Base-by-base conservation (phyloP, 2,329 filamentous ascomycete genomes). In the Venturia effusa region DNA sequence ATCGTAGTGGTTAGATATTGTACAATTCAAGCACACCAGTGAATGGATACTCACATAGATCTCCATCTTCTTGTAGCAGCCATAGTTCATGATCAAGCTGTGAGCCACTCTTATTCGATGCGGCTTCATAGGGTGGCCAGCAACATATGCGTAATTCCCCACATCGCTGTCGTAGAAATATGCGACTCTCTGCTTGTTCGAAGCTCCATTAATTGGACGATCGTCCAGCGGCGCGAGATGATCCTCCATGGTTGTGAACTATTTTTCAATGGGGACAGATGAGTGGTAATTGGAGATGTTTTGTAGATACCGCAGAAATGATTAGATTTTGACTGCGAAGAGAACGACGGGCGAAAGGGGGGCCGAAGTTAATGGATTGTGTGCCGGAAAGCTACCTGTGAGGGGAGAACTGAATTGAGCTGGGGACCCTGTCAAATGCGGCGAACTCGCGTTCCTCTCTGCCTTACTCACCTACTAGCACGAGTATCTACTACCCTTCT, bases 141-240 rank as follows among this genome's bases (percentile, higher is more conserved):
- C 81, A 65, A 96, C 91, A 73, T 97, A 97, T 74, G 93, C 92
- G 80, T 97, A 97, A 77, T 97, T 97, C 68, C 93, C 93, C 73
- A 97, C 94, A 78, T 97, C 93, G 3, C 90, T 95, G 74, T 97
- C 93, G 82, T 97, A 97, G 77, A 97, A 97, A 79, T 97, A 97
- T 64, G 93, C 93, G 65, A 97, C 79, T 75, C 69, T 65, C 59
- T 64, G 54, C 24, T 34, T 37, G 54, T 11, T 61, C 19, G 62
- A 64, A 41, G 45, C 55, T 43, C 32, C 40, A 27, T 61, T 43
- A 2, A 45, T 27, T 41, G 76, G 78, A 67, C 77, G 77, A 68
- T 77, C 74, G 72, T 84, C 85, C 68, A 84, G 76, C 66, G 80
- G 84, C 68, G 54, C 62, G 27, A 57, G 51, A 24, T 57, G 51